Evolutionary conservation across 805 yeast species (phyloP).

Genomic region (Kregervanrija fluxuum): DNA sequence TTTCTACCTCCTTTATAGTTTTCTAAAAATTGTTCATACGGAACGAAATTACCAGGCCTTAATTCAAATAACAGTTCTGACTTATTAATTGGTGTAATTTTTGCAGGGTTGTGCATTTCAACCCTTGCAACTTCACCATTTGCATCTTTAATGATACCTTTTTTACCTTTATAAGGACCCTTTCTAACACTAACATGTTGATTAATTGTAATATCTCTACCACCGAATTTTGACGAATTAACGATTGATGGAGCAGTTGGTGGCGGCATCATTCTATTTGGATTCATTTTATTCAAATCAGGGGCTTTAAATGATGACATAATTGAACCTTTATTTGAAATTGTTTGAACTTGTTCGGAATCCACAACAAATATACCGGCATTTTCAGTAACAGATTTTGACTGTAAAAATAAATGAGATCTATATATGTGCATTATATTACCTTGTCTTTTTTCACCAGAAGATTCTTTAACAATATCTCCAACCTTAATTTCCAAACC

Average conservation of each 20-base stretch:
- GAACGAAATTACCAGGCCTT: slow-evolving; percentile 61
- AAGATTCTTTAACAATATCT: slow-evolving; percentile 81
- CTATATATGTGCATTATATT: slow-evolving; percentile 80
- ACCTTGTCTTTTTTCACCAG: slow-evolving; percentile 86
- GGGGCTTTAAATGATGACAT: slow-evolving; percentile 47
- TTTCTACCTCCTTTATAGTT: slow-evolving; percentile 29
- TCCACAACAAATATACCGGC: slow-evolving; percentile 85
- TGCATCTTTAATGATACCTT: slow-evolving; percentile 90
- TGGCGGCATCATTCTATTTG: slow-evolving; percentile 60
- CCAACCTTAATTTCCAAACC: slow-evolving; percentile 86
- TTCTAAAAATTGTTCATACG: slow-evolving; percentile 72
- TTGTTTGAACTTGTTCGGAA: slow-evolving; percentile 69
- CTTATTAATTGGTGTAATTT: slow-evolving; percentile 79
- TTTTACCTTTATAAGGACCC: slow-evolving; percentile 92
- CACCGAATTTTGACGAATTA: slow-evolving; percentile 49
- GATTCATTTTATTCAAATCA: slow-evolving; percentile 84
- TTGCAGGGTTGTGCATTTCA: slow-evolving; percentile 88
- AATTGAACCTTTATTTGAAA: slow-evolving; percentile 72
- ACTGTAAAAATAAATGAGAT: slow-evolving; percentile 69
- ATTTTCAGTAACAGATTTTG: slow-evolving; percentile 74
- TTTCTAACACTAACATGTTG: slow-evolving; percentile 80
- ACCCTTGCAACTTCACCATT: slow-evolving; percentile 88
- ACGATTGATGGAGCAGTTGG: slow-evolving; percentile 55
- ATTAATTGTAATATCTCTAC: slow-evolving; percentile 75
- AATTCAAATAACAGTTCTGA: slow-evolving; percentile 64